Evolutionary conservation across 73 alveolate genomes (phyloP).

Genomic region (Stentor roeselii): DNA sequence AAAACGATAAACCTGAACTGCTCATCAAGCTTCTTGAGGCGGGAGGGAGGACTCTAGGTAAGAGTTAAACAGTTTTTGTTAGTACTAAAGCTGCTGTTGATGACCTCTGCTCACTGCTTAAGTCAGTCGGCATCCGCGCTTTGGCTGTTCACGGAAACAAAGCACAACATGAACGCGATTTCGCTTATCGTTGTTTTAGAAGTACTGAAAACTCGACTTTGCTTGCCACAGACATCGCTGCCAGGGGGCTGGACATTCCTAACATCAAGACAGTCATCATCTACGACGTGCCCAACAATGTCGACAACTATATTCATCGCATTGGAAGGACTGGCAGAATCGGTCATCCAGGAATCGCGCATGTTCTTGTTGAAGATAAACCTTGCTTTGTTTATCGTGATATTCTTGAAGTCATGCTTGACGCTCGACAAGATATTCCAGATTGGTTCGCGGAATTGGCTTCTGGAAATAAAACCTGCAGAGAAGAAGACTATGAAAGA

Average conservation of each 20-base stretch:
- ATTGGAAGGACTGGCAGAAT: conserved; percentile 95
- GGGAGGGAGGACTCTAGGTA: too few relatives aligned
- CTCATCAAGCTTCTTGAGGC: too few relatives aligned
- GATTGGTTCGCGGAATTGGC: not conserved
- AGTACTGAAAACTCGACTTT: conserved; percentile 56
- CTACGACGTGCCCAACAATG: conserved; percentile 85
- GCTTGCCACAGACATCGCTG: conserved; percentile 91
- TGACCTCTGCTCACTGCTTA: conserved; percentile 50
- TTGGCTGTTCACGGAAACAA: conserved; percentile 87
- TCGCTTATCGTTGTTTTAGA: conserved; percentile 55
- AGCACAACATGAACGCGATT: conserved; percentile 63
- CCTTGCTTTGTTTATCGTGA: not conserved
- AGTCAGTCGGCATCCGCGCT: conserved; percentile 49
- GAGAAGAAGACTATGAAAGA: too few relatives aligned
- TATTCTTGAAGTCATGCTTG: not conserved
- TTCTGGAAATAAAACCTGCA: too few relatives aligned
- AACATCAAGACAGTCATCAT: conserved; percentile 76
- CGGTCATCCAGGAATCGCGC: conserved; percentile 65
- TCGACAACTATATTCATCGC: conserved; percentile 89
- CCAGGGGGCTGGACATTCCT: conserved; percentile 86
- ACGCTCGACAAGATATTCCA: not conserved
- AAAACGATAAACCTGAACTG: too few relatives aligned
- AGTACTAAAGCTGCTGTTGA: conserved; percentile 78
- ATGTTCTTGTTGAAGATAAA: conserved; percentile 27
- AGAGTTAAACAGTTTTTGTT: conserved; percentile 74